Evolutionary conservation across 2,329 filamentous ascomycete genomes (phyloP), one percentile per base, ranked within the genome.

Genomic region (Penicillium vulpinum): DNA sequence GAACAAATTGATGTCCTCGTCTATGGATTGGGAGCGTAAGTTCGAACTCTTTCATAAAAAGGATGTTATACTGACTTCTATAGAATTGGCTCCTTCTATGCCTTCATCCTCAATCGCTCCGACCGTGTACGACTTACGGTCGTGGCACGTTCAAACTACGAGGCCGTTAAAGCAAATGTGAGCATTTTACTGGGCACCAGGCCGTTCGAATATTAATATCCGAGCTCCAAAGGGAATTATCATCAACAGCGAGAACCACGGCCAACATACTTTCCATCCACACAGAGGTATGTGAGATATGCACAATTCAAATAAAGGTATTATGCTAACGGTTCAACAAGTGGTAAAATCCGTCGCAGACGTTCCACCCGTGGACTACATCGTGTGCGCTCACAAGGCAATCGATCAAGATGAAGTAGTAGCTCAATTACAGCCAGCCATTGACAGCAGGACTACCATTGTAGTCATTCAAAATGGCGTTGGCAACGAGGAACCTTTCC

Each of bases 11-110:
- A 77, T 29, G 75, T 83, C 2, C 72, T 84, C 1, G 64, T 84
- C 10, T 83, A 83, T 52, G 82, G 81, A 2, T 75, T 84, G 0
- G 81, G 82, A 62, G 82, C 81, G 81, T 84, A 66, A 69, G 80
- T 75, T 21, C 5, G n/a, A 4, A 9, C n/a, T 24, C 7, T 40
- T 16, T n/a, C 2, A 4, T 3, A 2, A 28, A 0, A 18, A 13
- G 2, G 6, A 43, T 26, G 9, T 3, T 18, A 33, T n/a, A 26
- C 44, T 60, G 38, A 62, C 31, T 26, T 46, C 1, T 31, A 5
- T 44, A 84, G 82, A 0, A 84, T 85, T 50, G 83, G 83, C 28
- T 83, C 81, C 2, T 85, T 85, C 60, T 85, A 85, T 62, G 79
- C 81, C 8, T 85, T 84, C 57, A 78, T 85, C 35, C 64, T 84